Evolutionary conservation across 371 early-diverging fungal genomes (phyloP).

Genomic region (Conidiobolus incongruus): DNA sequence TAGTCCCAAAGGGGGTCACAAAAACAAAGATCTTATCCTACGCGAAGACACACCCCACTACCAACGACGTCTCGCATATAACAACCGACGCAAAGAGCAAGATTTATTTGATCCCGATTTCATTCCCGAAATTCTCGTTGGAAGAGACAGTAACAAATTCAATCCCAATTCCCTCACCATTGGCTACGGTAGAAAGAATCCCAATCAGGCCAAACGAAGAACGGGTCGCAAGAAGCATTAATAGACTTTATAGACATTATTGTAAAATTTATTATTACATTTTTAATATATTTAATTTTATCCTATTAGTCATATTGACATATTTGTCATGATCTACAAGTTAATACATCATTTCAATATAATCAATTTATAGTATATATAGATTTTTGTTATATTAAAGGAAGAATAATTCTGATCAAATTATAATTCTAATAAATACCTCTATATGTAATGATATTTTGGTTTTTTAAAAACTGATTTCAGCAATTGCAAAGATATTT

Average conservation of each 20-base stretch:
- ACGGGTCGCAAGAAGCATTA: constrained; percentile 5
- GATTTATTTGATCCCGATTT: constrained; percentile 60
- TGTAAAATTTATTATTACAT: not conserved
- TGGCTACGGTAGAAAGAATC: constrained; percentile 72
- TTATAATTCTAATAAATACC: no score
- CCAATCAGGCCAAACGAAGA: constrained; percentile 23
- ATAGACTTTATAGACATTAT: not conserved
- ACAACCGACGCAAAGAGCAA: constrained; percentile 23
- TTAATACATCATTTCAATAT: no score
- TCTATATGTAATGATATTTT: no score
- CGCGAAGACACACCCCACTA: constrained; percentile 85
- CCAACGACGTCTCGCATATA: constrained; percentile 8
- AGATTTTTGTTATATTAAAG: no score
- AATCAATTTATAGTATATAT: no score
- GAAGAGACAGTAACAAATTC: constrained; percentile 27
- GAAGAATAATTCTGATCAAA: no score
- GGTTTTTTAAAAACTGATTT: no score
- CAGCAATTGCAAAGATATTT: no score
- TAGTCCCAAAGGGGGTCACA: constrained; percentile 55
- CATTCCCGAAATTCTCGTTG: constrained; percentile 34
- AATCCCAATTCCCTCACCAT: constrained; percentile 38
- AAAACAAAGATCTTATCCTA: constrained; percentile 52
- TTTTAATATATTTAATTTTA: no score
- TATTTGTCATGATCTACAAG: no score
- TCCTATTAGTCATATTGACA: no score